Evolutionary conservation across 2,329 filamentous ascomycete genomes (phyloP), one percentile per base, ranked within the genome.

Genomic region (Echinosphaeria canescens): DNA sequence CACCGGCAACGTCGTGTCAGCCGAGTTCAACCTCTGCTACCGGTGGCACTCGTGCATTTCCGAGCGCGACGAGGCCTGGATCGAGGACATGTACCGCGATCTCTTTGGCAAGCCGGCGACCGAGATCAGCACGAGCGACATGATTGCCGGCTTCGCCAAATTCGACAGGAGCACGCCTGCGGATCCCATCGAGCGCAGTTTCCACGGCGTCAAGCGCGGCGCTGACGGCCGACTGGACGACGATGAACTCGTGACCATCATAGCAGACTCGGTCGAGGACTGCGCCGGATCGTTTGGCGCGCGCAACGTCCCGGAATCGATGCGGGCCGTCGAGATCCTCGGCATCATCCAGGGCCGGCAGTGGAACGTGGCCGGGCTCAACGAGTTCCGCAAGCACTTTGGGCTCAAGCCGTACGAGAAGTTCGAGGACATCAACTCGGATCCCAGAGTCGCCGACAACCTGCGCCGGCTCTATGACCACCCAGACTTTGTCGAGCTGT

Each of bases 1-100:
- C 23, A 66, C 75, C 0, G 81, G 81, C 27, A 90, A 88, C 39
- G 70, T 75, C 35, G 78, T 85, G 5, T 85, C 78, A 0, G 78
- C 75, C 4, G 81, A 91, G 50, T 91, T 91, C 56, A 90, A 88
- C 42, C 58, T 91, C 8, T 75, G 76, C 36, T 90, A 91, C 46
- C 62, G 80, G 34, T 90, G 80, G 79, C 80, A 90, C 51, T 80
- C 78, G 3, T 71, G 74, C 36, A 76, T 88, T 37, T 66, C 53
- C 2, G 62, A 68, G 30, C 69, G 65, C 34, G 81, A 91, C 38
- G 80, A 88, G 40, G 59, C 70, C 35, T 90, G 80, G 79, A 75
- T 80, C 13, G 55, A 72, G 10, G 17, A 6, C 17, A 59, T 78
- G 32, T 81, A 76, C 41, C 45, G 51, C 2, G 49, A 63, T 23